Percentiles rank a stretch among this genome's conserved stretches.
Evolutionary conservation across 176 grass and related monocot genomes (phyloP).

Genomic region (Phoenix dactylifera): DNA sequence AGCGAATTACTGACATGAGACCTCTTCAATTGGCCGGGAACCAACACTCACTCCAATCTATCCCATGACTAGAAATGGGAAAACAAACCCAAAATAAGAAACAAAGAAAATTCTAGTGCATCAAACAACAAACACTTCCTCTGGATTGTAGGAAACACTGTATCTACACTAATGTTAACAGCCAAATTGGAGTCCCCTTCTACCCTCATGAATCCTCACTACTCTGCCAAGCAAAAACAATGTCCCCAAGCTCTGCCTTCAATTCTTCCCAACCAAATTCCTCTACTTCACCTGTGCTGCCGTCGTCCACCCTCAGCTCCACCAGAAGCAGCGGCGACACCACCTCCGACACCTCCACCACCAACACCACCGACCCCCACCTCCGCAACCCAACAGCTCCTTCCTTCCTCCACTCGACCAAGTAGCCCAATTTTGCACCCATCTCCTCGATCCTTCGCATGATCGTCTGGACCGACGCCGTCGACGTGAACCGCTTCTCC

Average conservation of each 20-base stretch:
- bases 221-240: conserved; percentile 55
- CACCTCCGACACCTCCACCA: conserved; percentile 54
- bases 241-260: conserved; percentile 53
- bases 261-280: conserved; percentile 56
- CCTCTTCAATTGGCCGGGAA: too few species aligned
- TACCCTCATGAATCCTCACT: not conserved
- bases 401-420: conserved; percentile 37
- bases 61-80: not conserved
- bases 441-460: conserved; percentile 40
- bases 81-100: conserved; percentile 4
- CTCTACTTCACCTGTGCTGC: conserved; percentile 9
- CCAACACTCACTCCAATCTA: too few species aligned
- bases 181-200: not conserved
- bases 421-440: conserved; percentile 47
- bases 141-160: not conserved
- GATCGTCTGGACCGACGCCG: conserved; percentile 38
- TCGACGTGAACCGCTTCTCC: conserved; percentile 53
- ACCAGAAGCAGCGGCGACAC: conserved; percentile 53
- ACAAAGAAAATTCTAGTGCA: not conserved
- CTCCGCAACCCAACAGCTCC: not conserved
- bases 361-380: conserved; percentile 25
- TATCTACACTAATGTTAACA: not conserved
- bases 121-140: not conserved
- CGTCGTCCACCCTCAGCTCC: conserved; percentile 43
- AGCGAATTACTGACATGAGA: too few species aligned